Base-by-base conservation (phyloP, 768 basidiomycete species). In the Amanita rimosa region DNA sequence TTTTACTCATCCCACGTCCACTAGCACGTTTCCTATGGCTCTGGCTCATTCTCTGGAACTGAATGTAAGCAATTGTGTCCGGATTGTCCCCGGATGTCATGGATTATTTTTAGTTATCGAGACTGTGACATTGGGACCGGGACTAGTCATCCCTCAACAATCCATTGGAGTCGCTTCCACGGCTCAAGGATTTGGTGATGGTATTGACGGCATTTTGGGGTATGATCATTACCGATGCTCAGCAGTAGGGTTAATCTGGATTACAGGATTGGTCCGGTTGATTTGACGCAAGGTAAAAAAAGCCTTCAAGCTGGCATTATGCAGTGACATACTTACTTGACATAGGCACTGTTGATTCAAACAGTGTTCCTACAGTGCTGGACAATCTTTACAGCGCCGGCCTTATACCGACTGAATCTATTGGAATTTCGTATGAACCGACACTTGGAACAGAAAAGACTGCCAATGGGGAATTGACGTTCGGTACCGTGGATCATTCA, bases 381-480 rank as follows among this genome's bases (percentile, higher is more conserved):
- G 73, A 79, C 62, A 81, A 74, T 59, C 67, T 79, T 10, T 74
- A 66, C 59, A 31, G 61, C 8, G 68, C 76, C 56, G 71, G 73
- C 8, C 60, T 60, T 2, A 79, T 81, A 52, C 41, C 66, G 11
- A 54, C 62, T 10, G 61, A 75, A 52, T 65, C 67, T 3, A 63
- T 80, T 48, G 75, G 74, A 4, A 74, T 79, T 56, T 79, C 67
- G 44, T 81, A 71, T 55, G 59, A 66, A 49, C 79, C 77, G 11
- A 71, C 74, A 3, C 72, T 72, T 1, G 44, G 55, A 7, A 39
- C 54, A 3, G 50, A 55, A 9, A 50, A 54, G 6, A 58, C 61
- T 9, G 54, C 64, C 27, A 78, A 80, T 53, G 79, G 79, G 42
- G 76, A 79, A 56, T 63, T 82, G 19, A 70, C 66, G 6, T 78